A percentile compares a stretch with the other conserved stretches of the same genome.
phyloP scores from a whole-genome alignment of 1,139 yeast genomes.

The Suhomyces terraborum region DNA sequence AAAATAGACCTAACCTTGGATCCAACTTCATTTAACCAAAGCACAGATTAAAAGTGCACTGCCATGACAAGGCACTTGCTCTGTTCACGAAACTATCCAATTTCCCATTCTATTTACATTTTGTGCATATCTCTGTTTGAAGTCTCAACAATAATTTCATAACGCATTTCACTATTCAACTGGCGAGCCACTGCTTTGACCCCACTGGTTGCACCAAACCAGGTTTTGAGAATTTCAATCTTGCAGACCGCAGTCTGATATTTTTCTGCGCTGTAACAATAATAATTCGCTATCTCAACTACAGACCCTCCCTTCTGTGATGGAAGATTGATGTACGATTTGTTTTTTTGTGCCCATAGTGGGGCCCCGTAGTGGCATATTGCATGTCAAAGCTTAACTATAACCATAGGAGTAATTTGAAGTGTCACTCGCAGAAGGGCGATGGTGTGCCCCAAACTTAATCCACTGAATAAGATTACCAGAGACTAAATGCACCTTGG shows the following conservation, averaged over 20 bases:
- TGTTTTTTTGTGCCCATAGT: not conserved
- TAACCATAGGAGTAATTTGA: not conserved
- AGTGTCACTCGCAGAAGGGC: not conserved
- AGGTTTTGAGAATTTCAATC: conserved; percentile 2
- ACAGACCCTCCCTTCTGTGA: too few relatives aligned
- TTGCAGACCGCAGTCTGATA: conserved; percentile 1
- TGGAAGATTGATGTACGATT: too few relatives aligned
- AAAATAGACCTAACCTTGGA: too few relatives aligned
- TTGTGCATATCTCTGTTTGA: too few relatives aligned
- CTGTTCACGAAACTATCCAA: too few relatives aligned
- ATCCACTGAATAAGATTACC: conserved; percentile 1
- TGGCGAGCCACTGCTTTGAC: not conserved
- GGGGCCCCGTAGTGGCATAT: not conserved
- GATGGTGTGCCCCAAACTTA: conserved; percentile 3
- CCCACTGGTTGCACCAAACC: not conserved
- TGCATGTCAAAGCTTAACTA: not conserved
- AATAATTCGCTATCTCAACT: not conserved
- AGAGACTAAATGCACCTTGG: conserved; percentile 2
- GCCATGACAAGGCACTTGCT: too few relatives aligned
- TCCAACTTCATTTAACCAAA: too few relatives aligned
- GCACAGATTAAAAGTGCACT: too few relatives aligned
- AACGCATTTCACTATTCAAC: too few relatives aligned
- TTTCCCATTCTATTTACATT: too few relatives aligned
- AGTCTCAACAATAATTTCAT: too few relatives aligned
- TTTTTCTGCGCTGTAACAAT: conserved; percentile 1